Conservation (phyloP, 768 basidiomycete species). For the Naganishia randhawae region DNA sequence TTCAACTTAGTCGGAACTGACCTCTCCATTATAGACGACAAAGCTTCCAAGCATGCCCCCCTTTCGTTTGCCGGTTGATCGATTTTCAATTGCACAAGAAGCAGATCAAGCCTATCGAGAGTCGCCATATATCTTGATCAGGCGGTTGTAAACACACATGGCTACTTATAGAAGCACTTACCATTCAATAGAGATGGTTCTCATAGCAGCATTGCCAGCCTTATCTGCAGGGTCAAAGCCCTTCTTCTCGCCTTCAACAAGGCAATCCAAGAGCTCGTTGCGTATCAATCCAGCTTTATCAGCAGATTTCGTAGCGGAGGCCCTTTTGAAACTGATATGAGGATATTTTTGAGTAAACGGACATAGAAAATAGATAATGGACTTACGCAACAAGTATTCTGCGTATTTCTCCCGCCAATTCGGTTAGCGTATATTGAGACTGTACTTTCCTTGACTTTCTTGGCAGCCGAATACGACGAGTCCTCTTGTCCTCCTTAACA, state of each 20-base stretch:
- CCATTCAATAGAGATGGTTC: constrained; percentile 51
- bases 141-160: not conserved
- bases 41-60: constrained; percentile 53
- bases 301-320: constrained; percentile 31
- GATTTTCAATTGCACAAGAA: constrained; percentile 50
- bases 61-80: constrained; percentile 52
- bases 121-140: constrained; percentile 24
- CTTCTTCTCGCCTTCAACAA: constrained; percentile 49
- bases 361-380: not conserved
- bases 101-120: constrained; percentile 24
- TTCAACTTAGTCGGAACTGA: constrained; percentile 22
- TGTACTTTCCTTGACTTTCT: constrained; percentile 10
- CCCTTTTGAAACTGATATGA: constrained; percentile 34
- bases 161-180: constrained; percentile 28
- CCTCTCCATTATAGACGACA: constrained; percentile 52
- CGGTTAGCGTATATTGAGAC: not conserved
- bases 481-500: constrained; percentile 3
- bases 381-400: constrained; percentile 26
- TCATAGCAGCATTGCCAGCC: constrained; percentile 35
- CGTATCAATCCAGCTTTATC: constrained; percentile 48
- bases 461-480: constrained; percentile 19
- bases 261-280: constrained; percentile 44
- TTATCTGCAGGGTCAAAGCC: constrained; percentile 35
- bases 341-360: not conserved
- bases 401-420: constrained; percentile 19